Conservation (phyloP, 805 yeast species). For the Metschnikowia borealis region DNA sequence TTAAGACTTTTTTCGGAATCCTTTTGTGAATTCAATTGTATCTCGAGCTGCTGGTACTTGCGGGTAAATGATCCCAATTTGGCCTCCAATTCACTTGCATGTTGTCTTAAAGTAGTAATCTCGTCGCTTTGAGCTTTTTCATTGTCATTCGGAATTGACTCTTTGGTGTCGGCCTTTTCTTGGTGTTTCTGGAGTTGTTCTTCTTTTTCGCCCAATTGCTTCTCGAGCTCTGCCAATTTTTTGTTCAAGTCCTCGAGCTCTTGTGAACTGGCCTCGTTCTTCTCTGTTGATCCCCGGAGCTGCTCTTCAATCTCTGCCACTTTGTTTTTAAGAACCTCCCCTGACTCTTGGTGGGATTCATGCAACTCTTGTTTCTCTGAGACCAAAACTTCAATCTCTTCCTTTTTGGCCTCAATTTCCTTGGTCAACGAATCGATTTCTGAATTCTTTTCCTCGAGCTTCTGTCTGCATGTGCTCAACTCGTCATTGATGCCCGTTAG, state of each 20-base stretch:
- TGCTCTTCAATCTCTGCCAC: constrained; percentile 3
- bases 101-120: neutral
- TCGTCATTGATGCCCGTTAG: constrained; percentile 1
- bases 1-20: neutral
- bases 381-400: constrained; percentile 2
- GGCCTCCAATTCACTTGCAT: neutral
- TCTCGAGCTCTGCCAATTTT: neutral
- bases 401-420: constrained; percentile 2
- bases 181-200: neutral
- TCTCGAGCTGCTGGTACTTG: neutral
- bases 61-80: neutral
- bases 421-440: constrained; percentile 3
- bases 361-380: neutral
- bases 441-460: constrained; percentile 1
- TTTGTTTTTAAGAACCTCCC: neutral
- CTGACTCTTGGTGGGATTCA: neutral
- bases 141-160: neutral
- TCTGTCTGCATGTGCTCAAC: neutral
- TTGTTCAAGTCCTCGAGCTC: constrained; percentile 1
- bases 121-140: neutral
- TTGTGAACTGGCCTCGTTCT: neutral
- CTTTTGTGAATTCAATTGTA: neutral
- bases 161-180: neutral
- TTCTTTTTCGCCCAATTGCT: neutral
- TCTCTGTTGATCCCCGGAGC: neutral